phyloP scores from a whole-genome alignment of 805 yeast genomes.

The Candida mattraensis region DNA sequence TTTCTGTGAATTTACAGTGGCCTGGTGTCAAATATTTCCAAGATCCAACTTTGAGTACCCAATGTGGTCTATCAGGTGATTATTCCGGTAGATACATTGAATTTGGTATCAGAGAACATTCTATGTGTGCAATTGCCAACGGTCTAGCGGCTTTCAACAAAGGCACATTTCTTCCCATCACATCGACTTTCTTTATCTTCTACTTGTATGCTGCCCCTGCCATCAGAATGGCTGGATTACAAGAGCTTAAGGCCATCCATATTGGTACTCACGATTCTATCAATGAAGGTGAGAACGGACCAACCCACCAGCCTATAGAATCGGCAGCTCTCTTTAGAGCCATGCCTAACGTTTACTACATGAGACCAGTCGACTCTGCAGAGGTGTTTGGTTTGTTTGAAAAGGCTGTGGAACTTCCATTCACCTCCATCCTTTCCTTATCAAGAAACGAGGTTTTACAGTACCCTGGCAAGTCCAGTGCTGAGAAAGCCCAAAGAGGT shows the following conservation, averaged over 20 bases:
- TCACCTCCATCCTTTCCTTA: conserved; percentile 68
- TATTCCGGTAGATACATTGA: conserved; percentile 92
- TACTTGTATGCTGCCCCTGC: conserved; percentile 86
- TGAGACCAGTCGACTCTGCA: conserved; percentile 94
- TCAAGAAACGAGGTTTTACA: conserved; percentile 90
- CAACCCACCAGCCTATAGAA: conserved; percentile 88
- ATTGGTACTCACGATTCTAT: conserved; percentile 89
- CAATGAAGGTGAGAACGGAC: conserved; percentile 92
- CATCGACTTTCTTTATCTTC: conserved; percentile 74
- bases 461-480: conserved; percentile 79
- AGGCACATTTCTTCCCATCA: conserved; percentile 70
- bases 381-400: conserved; percentile 82
- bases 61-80: conserved; percentile 62
- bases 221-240: conserved; percentile 78
- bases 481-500: conserved; percentile 92
- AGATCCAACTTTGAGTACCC: conserved; percentile 59
- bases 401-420: conserved; percentile 57
- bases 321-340: conserved; percentile 77
- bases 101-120: conserved; percentile 98
- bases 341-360: conserved; percentile 73
- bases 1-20: conserved; percentile 87
- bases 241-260: conserved; percentile 80
- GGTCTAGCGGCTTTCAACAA: conserved; percentile 95
- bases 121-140: conserved; percentile 97
- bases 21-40: conserved; percentile 86